phyloP scores from a whole-genome alignment of 129 eudicot species.

The Lonicera japonica region DNA sequence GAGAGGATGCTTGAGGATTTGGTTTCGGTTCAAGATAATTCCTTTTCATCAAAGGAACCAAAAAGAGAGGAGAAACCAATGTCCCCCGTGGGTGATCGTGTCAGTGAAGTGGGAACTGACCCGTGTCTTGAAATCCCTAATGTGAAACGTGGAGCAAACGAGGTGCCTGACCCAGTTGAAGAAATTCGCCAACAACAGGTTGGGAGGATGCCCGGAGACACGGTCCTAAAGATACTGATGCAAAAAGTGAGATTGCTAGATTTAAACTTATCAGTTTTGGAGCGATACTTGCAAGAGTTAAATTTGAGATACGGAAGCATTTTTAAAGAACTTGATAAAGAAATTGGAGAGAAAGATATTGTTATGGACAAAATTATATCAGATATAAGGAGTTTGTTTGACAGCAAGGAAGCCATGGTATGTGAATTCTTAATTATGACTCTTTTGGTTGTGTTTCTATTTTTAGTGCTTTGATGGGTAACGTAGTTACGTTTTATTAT shows the following conservation, averaged over 20 bases:
- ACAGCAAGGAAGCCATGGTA: conserved; percentile 76
- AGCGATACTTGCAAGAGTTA: conserved; percentile 78
- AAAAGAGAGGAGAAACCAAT: conserved; percentile 32
- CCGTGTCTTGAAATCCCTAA: conserved; percentile 25
- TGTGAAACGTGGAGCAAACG: conserved; percentile 34
- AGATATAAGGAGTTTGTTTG: conserved; percentile 56
- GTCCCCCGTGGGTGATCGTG: not conserved
- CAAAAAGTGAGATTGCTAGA: conserved; percentile 86
- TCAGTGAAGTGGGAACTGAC: conserved; percentile 34
- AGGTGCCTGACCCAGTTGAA: conserved; percentile 63
- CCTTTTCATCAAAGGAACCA: conserved; percentile 31
- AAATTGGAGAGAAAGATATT: conserved; percentile 53
- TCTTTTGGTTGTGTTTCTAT: not conserved
- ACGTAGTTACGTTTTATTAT: conserved; percentile 4
- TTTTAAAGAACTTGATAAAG: conserved; percentile 72
- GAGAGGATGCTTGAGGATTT: conserved; percentile 97
- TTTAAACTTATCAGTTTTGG: conserved; percentile 75
- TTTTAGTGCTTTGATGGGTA: not conserved
- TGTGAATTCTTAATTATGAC: conserved; percentile 7
- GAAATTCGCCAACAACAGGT: conserved; percentile 68
- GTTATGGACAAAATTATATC: conserved; percentile 51
- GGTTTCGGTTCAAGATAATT: conserved; percentile 65
- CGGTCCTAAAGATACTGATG: conserved; percentile 94
- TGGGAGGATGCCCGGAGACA: conserved; percentile 95
- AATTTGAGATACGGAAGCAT: conserved; percentile 74